phyloP scores from a whole-genome alignment of 1,139 yeast genomes.

The Blastobotrys proliferans region DNA sequence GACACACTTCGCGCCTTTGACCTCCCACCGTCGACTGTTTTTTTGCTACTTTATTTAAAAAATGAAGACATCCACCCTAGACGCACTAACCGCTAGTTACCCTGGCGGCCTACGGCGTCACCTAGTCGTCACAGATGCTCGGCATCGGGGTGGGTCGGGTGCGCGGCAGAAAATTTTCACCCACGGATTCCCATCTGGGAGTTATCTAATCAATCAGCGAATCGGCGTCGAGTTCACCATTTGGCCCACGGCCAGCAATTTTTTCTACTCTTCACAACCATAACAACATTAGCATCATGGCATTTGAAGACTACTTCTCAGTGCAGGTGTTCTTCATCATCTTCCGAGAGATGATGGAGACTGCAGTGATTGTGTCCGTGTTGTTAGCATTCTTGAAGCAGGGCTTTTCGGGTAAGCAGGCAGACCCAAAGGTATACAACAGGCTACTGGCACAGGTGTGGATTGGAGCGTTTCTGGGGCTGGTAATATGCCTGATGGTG shows the following conservation, averaged over 20 bases:
- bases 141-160: too few relatives aligned
- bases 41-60: too few relatives aligned
- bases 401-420: conserved; percentile 35
- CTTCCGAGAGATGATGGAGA: conserved; percentile 80
- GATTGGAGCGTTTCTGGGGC: conserved; percentile 73
- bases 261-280: background rate
- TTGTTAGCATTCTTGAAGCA: conserved; percentile 76
- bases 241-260: background rate
- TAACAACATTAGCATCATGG: conserved; percentile 26
- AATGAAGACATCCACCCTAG: too few relatives aligned
- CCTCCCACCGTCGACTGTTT: too few relatives aligned
- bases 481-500: conserved; percentile 65
- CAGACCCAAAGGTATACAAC: conserved; percentile 49
- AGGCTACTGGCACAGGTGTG: conserved; percentile 67
- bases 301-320: conserved; percentile 52
- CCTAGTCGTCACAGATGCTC: too few relatives aligned
- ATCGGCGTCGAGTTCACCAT: background rate
- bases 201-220: conserved; percentile 1
- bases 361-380: conserved; percentile 83
- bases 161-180: too few relatives aligned
- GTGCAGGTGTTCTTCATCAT: conserved; percentile 84
- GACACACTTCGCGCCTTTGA: too few relatives aligned
- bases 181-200: background rate
- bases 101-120: too few relatives aligned
- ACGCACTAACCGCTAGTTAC: too few relatives aligned